A percentile compares a stretch with the other conserved stretches of the same genome.
phyloP scores from a whole-genome alignment of 805 yeast genomes.

The Saccharomycodes ludwigii region DNA sequence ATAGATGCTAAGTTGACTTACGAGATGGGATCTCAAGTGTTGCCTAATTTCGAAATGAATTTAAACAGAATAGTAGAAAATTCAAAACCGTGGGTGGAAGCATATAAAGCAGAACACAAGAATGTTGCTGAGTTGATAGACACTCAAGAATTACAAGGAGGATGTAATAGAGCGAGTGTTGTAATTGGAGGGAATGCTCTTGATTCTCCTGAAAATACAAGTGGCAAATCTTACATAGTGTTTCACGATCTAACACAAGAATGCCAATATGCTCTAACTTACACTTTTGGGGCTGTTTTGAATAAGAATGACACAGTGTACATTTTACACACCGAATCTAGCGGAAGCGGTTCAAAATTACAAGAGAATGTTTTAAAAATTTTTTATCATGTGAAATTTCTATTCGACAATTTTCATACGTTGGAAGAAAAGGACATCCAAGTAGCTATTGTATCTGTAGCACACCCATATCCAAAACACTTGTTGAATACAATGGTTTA shows the following conservation, averaged over 20 bases:
- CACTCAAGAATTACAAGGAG: conserved; percentile 15
- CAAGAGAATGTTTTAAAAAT: neutral
- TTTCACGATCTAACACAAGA: conserved; percentile 80
- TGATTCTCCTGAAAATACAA: conserved; percentile 8
- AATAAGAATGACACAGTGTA: conserved; percentile 75
- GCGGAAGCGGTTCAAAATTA: neutral
- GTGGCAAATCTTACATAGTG: conserved; percentile 50
- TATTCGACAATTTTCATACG: neutral
- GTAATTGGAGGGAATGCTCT: conserved; percentile 10
- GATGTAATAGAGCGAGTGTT: conserved; percentile 15
- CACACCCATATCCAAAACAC: conserved; percentile 5
- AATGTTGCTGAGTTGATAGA: conserved; percentile 20
- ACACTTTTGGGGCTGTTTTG: conserved; percentile 77
- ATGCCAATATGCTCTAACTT: conserved; percentile 71
- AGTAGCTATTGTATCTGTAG: neutral
- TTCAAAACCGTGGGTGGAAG: conserved; percentile 20
- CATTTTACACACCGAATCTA: conserved; percentile 29
- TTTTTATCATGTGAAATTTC: neutral
- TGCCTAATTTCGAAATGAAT: conserved; percentile 20
- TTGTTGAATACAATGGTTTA: conserved; percentile 4
- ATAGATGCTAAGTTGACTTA: conserved; percentile 21
- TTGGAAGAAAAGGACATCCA: conserved; percentile 1
- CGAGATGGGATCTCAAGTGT: conserved; percentile 21
- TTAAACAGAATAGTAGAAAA: conserved; percentile 19
- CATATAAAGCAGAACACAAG: conserved; percentile 24